These are phyloP conservation scores for Monosiga brevicollis DNA, from an alignment of 78 protist species.

Conservation along the genomic window DNA sequence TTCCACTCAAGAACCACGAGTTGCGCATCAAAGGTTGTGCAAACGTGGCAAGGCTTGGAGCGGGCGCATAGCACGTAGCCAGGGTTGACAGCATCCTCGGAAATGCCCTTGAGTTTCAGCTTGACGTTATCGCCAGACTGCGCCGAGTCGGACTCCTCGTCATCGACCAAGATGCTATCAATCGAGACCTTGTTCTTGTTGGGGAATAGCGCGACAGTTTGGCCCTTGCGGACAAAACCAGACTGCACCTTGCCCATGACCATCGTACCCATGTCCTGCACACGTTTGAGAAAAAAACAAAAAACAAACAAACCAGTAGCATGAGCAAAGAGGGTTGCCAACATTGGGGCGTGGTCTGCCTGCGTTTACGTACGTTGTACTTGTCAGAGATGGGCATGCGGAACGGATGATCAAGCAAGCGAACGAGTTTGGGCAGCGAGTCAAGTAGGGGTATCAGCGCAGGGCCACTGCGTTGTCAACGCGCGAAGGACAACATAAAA, in stretches of 20 bases:
- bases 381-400: slow-evolving; percentile 75
- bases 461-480: slow-evolving; percentile 36
- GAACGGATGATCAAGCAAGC: slow-evolving; percentile 47
- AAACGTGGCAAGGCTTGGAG: slow-evolving; percentile 28
- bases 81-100: slow-evolving; percentile 33
- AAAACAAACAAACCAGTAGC: not conserved
- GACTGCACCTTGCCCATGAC: slow-evolving; percentile 84
- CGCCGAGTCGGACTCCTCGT: slow-evolving; percentile 42
- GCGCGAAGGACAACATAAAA: not conserved
- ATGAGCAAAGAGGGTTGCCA: not conserved
- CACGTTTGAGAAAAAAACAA: not conserved
- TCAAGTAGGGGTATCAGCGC: slow-evolving; percentile 72
- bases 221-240: slow-evolving; percentile 59
- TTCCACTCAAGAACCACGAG: slow-evolving; percentile 63
- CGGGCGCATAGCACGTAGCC: slow-evolving; percentile 30
- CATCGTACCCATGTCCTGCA: slow-evolving; percentile 59
- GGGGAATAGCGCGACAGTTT: slow-evolving; percentile 63
- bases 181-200: slow-evolving; percentile 41
- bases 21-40: slow-evolving; percentile 54
- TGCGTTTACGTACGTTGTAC: slow-evolving; percentile 53
- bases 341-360: no score
- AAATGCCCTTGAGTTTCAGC: slow-evolving; percentile 62
- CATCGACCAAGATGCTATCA: slow-evolving; percentile 21
- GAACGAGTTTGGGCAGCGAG: slow-evolving; percentile 28
- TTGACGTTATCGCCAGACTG: slow-evolving; percentile 68